Evolutionary conservation across 352 stramenopile species (phyloP), one percentile per base, ranked within the genome.

Genomic region (Pythium biforme): DNA sequence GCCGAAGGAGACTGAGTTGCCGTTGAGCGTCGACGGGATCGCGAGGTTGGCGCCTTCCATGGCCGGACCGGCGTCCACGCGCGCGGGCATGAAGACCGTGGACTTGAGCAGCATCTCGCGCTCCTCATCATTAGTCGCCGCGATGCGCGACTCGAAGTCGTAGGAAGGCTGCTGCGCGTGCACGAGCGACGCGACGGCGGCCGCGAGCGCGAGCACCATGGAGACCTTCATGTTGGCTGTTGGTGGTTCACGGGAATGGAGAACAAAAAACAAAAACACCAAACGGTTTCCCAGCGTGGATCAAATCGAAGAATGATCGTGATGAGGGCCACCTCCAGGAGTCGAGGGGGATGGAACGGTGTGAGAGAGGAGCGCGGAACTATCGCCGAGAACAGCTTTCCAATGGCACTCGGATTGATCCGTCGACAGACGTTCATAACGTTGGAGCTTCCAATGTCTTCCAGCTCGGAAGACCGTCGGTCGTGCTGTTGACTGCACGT

Each of bases 41-140:
- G 53, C 54, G 33, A 62, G 52, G 52, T 26, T 60, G 3, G 52
- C 33, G 19, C 54, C 61, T 0, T 23, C 47, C 5, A 39, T 64
- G 29, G 39, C 62, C 17, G 61, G 46, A 0, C 55, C 49, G 11
- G 53, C 40, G 40, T 64, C 55, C 40, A 69, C 62, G 9, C 55
- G 55, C 12, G 62, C 62, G 11, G 62, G 62, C 54, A 54, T 59
- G 25, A 69, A 69, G 37, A 54, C 62, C 15, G 62, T 55, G 29
- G 62, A 69, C 62, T 46, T 69, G 48, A 69, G 54, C 50, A 69
- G 17, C 7, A 39, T 26, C 48, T 64, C 62, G 23, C 62, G 39
- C 29, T 39, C 61, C 27, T 59, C 39, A 39, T 41, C 34, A 14
- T 52, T 57, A 10, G 37, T 43, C 11, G 31, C 31, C 8, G 10